phyloP scores from a whole-genome alignment of 1,284 basidiomycete species.

The Schizophyllum commune region DNA sequence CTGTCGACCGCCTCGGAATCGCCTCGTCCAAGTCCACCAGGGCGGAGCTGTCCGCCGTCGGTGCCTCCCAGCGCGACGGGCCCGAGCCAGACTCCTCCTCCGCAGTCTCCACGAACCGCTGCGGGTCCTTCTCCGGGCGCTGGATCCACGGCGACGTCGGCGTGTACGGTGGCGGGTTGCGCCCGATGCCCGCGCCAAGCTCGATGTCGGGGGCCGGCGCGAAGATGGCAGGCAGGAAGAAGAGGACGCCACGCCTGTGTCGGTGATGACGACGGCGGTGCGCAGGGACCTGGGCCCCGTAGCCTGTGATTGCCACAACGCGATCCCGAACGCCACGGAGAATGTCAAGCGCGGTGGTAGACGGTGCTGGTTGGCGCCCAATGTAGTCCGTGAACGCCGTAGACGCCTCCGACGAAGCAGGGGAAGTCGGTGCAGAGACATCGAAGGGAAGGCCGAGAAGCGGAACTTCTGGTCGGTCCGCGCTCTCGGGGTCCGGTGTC shows the following conservation, averaged over 20 bases:
- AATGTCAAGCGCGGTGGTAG: constrained; percentile 37
- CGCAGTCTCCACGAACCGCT: not conserved
- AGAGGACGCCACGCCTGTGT: constrained; percentile 53
- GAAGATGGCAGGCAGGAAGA: constrained; percentile 79
- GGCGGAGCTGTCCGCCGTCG: not conserved
- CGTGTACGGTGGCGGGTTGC: not conserved
- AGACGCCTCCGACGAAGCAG: constrained; percentile 41
- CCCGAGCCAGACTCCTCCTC: not conserved
- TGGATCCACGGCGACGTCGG: not conserved
- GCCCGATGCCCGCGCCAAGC: constrained; percentile 12
- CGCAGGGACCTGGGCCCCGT: constrained; percentile 26
- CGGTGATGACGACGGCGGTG: constrained; percentile 40
- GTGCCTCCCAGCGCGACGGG: not conserved
- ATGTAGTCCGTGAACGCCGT: constrained; percentile 26
- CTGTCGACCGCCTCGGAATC: not conserved
- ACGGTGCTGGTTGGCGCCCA: not conserved
- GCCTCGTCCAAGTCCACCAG: not conserved
- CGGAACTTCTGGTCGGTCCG: constrained; percentile 33
- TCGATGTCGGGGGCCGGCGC: constrained; percentile 45
- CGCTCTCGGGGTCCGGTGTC: constrained; percentile 40
- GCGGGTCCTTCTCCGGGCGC: not conserved
- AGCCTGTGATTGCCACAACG: constrained; percentile 38
- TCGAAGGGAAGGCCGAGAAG: constrained; percentile 54
- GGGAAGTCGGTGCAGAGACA: constrained; percentile 42
- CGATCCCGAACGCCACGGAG: constrained; percentile 50